Evolutionary conservation across 768 basidiomycete genomes (phyloP).

Genomic region (Cystofilobasidium capitatum): DNA sequence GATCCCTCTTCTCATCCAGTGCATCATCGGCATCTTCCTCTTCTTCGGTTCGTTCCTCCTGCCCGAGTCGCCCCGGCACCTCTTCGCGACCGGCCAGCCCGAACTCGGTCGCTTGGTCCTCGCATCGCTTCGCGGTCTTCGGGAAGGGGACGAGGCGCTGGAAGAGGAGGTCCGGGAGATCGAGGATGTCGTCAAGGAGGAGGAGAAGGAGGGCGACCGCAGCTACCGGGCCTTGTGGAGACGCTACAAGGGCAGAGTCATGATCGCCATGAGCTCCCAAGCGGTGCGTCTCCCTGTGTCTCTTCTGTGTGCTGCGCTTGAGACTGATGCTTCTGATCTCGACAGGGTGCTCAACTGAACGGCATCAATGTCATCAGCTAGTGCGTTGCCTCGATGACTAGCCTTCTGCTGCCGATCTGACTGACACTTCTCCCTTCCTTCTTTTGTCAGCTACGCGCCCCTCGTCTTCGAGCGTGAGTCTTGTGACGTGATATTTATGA

Average conservation of each 20-base stretch:
- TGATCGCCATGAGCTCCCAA: conserved; percentile 91
- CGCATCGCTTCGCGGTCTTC: conserved; percentile 77
- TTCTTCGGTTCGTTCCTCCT: conserved; percentile 68
- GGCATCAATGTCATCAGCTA: conserved; percentile 9
- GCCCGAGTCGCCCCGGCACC: conserved; percentile 84
- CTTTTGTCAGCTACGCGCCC: conserved; percentile 63
- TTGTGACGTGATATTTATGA: not conserved
- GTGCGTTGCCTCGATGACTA: too few relatives aligned
- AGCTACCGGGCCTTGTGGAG: conserved; percentile 76
- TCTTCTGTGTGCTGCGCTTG: not conserved
- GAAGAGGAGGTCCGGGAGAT: conserved; percentile 82
- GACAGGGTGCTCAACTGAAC: not conserved
- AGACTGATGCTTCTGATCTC: not conserved
- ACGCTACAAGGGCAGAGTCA: conserved; percentile 71
- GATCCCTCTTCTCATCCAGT: conserved; percentile 66
- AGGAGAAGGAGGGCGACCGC: conserved; percentile 44
- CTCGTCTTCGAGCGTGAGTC: conserved; percentile 77
- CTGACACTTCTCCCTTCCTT: too few relatives aligned
- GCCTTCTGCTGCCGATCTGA: not conserved
- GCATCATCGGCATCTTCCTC: conserved; percentile 67
- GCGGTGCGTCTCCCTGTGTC: conserved; percentile 43
- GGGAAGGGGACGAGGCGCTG: conserved; percentile 57
- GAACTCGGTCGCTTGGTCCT: conserved; percentile 74
- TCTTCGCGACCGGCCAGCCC: conserved; percentile 78
- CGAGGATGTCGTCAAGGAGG: conserved; percentile 49